Evolutionary conservation across 345 rosid genomes (phyloP).

Genomic region (Linum usitatissimum): DNA sequence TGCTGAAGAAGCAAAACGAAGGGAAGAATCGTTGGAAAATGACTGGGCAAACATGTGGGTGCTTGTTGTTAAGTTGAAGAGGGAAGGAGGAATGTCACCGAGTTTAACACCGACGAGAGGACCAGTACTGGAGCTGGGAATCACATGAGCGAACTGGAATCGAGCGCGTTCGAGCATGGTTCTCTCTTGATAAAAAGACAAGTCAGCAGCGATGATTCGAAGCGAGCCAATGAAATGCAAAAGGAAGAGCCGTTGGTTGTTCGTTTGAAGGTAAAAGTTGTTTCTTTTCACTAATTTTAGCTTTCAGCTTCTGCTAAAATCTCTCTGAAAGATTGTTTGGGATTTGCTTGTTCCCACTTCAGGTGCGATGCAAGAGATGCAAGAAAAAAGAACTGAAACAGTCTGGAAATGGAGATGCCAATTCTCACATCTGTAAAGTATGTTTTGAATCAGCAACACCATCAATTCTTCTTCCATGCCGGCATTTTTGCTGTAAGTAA

Average conservation of each 20-base stretch:
- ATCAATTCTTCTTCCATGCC: conserved; percentile 94
- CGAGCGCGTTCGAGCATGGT: conserved; percentile 28
- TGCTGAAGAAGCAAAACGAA: conserved; percentile 73
- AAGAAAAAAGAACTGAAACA: conserved; percentile 80
- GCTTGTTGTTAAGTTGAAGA: conserved; percentile 95
- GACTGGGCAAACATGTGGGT: conserved; percentile 99
- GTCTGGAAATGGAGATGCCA: conserved; percentile 62
- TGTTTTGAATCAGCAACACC: conserved; percentile 95
- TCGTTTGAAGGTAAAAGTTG: conserved; percentile 63
- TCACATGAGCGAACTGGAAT: conserved; percentile 27
- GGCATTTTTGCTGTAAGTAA: conserved; percentile 94
- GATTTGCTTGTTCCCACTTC: conserved; percentile 13
- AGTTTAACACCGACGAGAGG: conserved; percentile 37
- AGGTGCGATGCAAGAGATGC: conserved; percentile 98
- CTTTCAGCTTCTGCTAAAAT: no score
- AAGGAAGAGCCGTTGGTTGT: conserved; percentile 86
- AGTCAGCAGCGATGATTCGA: conserved; percentile 25
- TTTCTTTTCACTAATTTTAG: neutral
- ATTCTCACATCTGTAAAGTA: conserved; percentile 91
- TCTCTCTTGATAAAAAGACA: conserved; percentile 44
- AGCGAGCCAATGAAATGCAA: conserved; percentile 42
- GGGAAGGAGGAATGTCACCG: conserved; percentile 50
- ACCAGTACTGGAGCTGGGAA: conserved; percentile 18
- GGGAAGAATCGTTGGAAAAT: conserved; percentile 88
- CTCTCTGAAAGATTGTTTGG: neutral